Evolutionary conservation across 225 moss, liverwort and hornwort genomes (phyloP), one percentile per base, ranked within the genome.

Genomic region (Anthoceros angustus): DNA sequence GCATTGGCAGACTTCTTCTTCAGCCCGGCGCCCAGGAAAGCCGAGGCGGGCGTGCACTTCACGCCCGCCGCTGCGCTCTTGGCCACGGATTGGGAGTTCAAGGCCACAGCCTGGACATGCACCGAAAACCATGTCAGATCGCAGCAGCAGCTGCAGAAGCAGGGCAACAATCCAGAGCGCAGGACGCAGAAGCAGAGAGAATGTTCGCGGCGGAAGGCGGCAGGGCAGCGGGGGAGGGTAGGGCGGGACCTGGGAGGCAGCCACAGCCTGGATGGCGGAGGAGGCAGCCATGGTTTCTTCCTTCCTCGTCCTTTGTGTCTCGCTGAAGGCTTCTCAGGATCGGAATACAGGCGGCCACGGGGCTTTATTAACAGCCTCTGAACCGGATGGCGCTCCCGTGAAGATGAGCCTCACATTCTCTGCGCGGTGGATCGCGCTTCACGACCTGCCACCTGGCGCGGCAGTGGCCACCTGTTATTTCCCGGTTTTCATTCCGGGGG

Each of bases 11-110:
- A 55, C 7, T 55, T 9, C 55, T 55, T 55, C 55, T 55, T 55
- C 55, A 55, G n/a, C 23, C 55, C 55, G 55, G 55, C 55, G n/a
- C 55, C 55, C n/a, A 55, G 55, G n/a, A 55, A 55, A 23, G 55
- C 55, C 5, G 55, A 55, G 55, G n/a, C 4, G 7, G 55, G 23
- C n/a, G 23, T 23, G n/a, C 55, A 18, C 55, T 55, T 55, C 1
- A 32, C 32, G 32, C 32, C 32, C 4, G 32, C 32, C 1, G 32
- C 32, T 32, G 32, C 32, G 32, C 32, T 32, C n/a, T 5, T 15
- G 16, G 55, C 23, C n/a, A 0, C 55, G 0, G 55, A 18, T 12
- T 55, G 55, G 1, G 55, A 55, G 14, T 55, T 55, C 10, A 55
- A 6, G 23, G 55, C 55, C 55, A 55, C 55, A 20, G 55, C 6